Evolutionary conservation across 495 filamentous ascomycete species (phyloP), one percentile per base, ranked within the genome.

Genomic region (Aspergillus ostianus): DNA sequence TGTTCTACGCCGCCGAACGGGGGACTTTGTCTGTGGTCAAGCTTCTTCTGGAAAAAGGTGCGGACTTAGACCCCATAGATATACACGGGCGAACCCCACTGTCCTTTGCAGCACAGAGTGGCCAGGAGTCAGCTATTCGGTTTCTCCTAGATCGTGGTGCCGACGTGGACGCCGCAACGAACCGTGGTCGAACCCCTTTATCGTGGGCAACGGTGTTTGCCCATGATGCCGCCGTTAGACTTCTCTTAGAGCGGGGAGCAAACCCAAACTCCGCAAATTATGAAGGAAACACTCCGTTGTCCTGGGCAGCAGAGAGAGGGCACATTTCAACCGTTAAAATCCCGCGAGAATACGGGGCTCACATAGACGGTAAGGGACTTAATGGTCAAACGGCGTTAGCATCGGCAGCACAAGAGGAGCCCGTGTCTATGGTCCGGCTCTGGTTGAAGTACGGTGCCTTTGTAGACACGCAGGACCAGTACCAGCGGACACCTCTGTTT

Each of bases 401-500:
- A 15, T 13, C 13, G 10, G 36, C 36, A 15, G 12, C 10, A 10
- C 36, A 41, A 2, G 36, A 41, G 10, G 36, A 10, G 12, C 3
- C 3, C 36, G 12, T 41, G 13, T 13, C 36, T 15, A 41, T 2
- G 13, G 13, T 41, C 2, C 36, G 10, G 13, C 36, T 41, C 13
- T 41, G 36, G 36, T 41, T 41, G 12, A 41, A 15, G 5, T 15
- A 15, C 36, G 36, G 36, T 41, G 36, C 36, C 13, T 41, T 17
- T 1, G 36, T 41, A 13, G 52, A 55, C 52, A 45, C 32, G 26
- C 52, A 27, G 26, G 54, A 56, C 27, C 5, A 48, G 10, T 47
- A 47, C 20, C 19, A 18, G 4, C 44, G 44, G 18, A 56, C 54
- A 7, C 54, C 54, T 20, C 23, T 56, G 8, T 47, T 56, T 44